A percentile compares a stretch with the other conserved stretches of the same genome.
Conservation (phyloP, 805 yeast species). For the Kluyveromyces siamensis region DNA sequence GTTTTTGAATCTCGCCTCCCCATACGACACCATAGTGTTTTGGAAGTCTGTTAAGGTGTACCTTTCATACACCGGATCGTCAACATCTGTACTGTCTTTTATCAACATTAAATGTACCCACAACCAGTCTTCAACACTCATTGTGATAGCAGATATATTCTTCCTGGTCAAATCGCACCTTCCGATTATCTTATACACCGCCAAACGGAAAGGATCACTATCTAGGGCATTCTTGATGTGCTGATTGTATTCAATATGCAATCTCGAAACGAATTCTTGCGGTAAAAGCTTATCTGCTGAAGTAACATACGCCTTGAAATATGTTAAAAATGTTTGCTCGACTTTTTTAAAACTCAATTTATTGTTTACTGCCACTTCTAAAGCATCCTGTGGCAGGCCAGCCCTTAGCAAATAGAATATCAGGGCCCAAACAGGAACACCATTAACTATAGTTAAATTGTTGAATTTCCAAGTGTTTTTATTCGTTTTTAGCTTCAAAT, state of each 20-base stretch:
- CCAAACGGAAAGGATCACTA: constrained; percentile 83
- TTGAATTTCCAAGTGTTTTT: constrained; percentile 42
- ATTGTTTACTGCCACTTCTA: constrained; percentile 54
- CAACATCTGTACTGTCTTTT: constrained; percentile 43
- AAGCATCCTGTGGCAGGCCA: constrained; percentile 73
- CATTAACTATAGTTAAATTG: constrained; percentile 62
- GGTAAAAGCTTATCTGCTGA: constrained; percentile 49
- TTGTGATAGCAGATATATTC: constrained; percentile 57
- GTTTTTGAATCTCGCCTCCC: constrained; percentile 63
- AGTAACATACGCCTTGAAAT: constrained; percentile 60
- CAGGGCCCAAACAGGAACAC: constrained; percentile 90
- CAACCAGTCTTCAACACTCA: constrained; percentile 90
- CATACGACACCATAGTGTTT: constrained; percentile 57
- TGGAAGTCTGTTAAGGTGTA: constrained; percentile 72
- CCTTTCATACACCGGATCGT: constrained; percentile 53
- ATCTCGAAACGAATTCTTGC: constrained; percentile 54
- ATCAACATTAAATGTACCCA: constrained; percentile 85
- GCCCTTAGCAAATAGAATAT: constrained; percentile 77
- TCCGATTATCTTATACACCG: constrained; percentile 88
- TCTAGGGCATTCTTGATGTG: constrained; percentile 59
- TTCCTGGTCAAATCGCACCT: constrained; percentile 69
- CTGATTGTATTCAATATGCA: constrained; percentile 76
- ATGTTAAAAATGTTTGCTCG: constrained; percentile 76
- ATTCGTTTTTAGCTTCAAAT: constrained; percentile 36
- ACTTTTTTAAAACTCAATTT: constrained; percentile 70